Percentiles rank a stretch among this genome's conserved stretches.
Evolutionary conservation across 345 rosid genomes (phyloP).

Genomic region (Melastoma malabathricum): DNA sequence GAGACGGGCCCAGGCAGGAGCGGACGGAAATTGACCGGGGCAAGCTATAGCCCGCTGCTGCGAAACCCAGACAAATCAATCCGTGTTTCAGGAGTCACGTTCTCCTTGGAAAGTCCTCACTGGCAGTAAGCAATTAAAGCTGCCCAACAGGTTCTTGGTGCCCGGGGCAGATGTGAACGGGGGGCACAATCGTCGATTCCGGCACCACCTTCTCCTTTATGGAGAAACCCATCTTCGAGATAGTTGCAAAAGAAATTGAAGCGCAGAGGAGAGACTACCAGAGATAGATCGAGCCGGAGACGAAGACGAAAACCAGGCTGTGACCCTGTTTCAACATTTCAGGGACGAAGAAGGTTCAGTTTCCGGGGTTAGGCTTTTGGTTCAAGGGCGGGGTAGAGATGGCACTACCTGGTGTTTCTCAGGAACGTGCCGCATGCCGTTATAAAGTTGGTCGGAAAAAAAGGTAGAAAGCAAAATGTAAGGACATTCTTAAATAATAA

Average conservation of each 20-base stretch:
- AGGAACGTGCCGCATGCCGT: too few relatives aligned
- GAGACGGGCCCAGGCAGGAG: conserved; percentile 32
- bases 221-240: conserved; percentile 44
- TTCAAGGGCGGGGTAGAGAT: conserved; percentile 81
- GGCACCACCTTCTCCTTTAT: conserved; percentile 84
- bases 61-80: conserved; percentile 26
- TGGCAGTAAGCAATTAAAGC: conserved; percentile 37
- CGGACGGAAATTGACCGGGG: conserved; percentile 27
- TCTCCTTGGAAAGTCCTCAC: conserved; percentile 43
- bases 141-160: conserved; percentile 43
- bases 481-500: too few relatives aligned
- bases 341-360: conserved; percentile 12
- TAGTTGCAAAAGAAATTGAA: conserved; percentile 41
- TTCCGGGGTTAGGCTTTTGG: conserved; percentile 46
- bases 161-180: conserved; percentile 66
- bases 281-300: conserved; percentile 17
- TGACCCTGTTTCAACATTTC: conserved; percentile 58
- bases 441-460: too few relatives aligned
- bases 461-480: too few relatives aligned
- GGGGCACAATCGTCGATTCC: conserved; percentile 77
- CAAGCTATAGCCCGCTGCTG: conserved; percentile 53
- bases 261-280: conserved; percentile 45
- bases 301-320: conserved; percentile 41
- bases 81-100: conserved; percentile 43
- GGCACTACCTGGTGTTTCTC: too few relatives aligned